Base-by-base conservation (phyloP, 805 yeast species). In the Candida namnaoensis region DNA sequence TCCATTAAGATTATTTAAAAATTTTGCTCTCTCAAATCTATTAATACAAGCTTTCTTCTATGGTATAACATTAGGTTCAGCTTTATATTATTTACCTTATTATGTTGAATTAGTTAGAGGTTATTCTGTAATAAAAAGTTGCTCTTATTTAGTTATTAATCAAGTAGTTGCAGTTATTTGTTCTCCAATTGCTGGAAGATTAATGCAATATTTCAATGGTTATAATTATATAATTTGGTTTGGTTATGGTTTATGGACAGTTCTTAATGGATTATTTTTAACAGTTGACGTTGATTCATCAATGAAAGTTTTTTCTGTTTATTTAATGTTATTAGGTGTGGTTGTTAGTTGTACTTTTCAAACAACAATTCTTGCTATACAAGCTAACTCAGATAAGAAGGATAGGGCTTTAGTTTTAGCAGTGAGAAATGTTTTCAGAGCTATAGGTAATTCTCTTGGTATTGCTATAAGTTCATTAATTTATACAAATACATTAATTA, bases 391-490 rank as follows among this genome's bases (percentile, higher is more conserved):
- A 10, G 58, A 51, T 34, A 66, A 69, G 39, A 61, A 69, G 4
- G 82, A 78, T 46, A 56, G 85, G 38, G 79, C 83, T 0, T 78
- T 78, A 11, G 75, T 75, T 13, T 76, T 77, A 10, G 66, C 80
- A 4, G 64, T 79, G 1, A 64, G 84, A 53, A 77, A 76, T 48
- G 75, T 76, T 24, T 49, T 74, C 37, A 60, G 84, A 42, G 71
- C 79, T 3, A 68, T 78, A 43, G 85, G 84, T n/a, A 81, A 81
- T n/a, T 69, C 82, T 1, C 59, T 76, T 27, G 83, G 84, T 0
- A 60, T 77, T 34, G 80, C 82, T 1, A 56, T 72, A 7, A 39
- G 47, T 38, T 33, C 53, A 1, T 37, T 51, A 36, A 48, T 51
- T 2, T 51, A 43, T 15, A 37, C 49, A 2, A 46, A 38, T 14